Conservation (phyloP, 768 basidiomycete species). For the Mycena crocata region DNA sequence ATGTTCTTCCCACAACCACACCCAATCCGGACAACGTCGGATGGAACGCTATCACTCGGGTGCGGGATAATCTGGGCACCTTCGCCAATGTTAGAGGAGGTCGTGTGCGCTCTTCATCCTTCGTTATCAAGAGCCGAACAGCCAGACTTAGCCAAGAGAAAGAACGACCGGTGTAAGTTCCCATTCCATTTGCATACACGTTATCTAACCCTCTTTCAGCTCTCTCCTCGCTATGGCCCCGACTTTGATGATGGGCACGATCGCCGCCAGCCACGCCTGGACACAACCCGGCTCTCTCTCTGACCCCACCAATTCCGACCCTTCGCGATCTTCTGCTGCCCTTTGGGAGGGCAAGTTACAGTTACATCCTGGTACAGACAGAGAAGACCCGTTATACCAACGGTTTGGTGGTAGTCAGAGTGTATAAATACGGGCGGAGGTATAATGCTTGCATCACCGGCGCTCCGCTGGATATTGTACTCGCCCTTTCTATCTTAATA, state of each 20-base stretch:
- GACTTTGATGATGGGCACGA: constrained; percentile 76
- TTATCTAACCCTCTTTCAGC: constrained; percentile 16
- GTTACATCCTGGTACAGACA: constrained; percentile 86
- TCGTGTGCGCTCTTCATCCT: constrained; percentile 86
- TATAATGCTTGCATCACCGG: constrained; percentile 11
- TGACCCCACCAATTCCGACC: constrained; percentile 81
- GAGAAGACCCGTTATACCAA: constrained; percentile 66
- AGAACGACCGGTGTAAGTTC: constrained; percentile 57
- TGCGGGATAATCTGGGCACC: constrained; percentile 87
- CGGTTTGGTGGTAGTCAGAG: constrained; percentile 41
- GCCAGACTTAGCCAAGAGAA: constrained; percentile 65
- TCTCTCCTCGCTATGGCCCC: constrained; percentile 84
- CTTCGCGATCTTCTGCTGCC: constrained; percentile 84
- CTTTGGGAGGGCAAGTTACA: constrained; percentile 89
- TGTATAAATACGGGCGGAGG: constrained; percentile 23
- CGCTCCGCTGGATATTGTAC: not conserved
- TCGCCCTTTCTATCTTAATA: not conserved
- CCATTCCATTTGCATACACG: constrained; percentile 6
- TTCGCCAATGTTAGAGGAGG: constrained; percentile 90
- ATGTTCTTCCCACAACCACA: constrained; percentile 72
- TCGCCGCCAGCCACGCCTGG: constrained; percentile 75
- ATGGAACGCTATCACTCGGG: constrained; percentile 85
- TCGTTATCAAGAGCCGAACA: constrained; percentile 83
- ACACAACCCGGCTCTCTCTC: constrained; percentile 69
- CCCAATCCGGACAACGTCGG: constrained; percentile 63